Percentiles rank a stretch among this genome's conserved stretches.
Evolutionary conservation across 768 basidiomycete species (phyloP).

Genomic region (Suillus clintonianus): DNA sequence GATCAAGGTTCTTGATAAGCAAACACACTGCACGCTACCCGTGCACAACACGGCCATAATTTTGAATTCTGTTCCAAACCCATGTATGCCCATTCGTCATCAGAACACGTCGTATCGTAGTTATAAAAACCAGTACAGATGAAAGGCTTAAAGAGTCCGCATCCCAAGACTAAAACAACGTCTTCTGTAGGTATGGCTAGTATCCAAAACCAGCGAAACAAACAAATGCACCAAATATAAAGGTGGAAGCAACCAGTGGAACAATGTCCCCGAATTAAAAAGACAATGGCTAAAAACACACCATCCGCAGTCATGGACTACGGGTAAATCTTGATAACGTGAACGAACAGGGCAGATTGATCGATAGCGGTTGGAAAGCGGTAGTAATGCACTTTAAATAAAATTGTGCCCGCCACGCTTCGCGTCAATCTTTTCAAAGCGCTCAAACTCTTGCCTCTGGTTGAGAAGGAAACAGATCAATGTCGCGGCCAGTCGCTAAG

Average conservation of each 20-base stretch:
- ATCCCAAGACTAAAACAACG: background rate
- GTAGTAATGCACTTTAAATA: slow-evolving; percentile 50
- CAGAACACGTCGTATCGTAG: background rate
- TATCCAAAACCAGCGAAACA: background rate
- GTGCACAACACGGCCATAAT: background rate
- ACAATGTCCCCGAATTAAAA: background rate
- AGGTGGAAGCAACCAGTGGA: background rate
- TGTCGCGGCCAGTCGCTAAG: background rate
- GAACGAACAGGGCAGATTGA: background rate
- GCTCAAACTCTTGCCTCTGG: slow-evolving; percentile 77
- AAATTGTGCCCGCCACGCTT: slow-evolving; percentile 89
- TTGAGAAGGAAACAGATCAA: slow-evolving; percentile 11
- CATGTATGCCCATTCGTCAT: background rate
- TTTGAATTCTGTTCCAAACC: background rate
- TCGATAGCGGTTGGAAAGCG: background rate
- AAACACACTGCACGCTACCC: too few species aligned
- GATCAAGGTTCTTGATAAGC: background rate
- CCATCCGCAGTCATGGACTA: background rate
- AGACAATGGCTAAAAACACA: background rate
- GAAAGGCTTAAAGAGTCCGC: background rate
- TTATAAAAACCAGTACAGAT: background rate
- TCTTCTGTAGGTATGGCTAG: background rate
- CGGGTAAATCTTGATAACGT: background rate
- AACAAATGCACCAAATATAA: background rate
- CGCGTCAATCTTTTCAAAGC: slow-evolving; percentile 87